A percentile compares a stretch with the other conserved stretches of the same genome.
phyloP scores from a whole-genome alignment of 129 eudicot genomes.

The carrot (Daucus carota) region DNA sequence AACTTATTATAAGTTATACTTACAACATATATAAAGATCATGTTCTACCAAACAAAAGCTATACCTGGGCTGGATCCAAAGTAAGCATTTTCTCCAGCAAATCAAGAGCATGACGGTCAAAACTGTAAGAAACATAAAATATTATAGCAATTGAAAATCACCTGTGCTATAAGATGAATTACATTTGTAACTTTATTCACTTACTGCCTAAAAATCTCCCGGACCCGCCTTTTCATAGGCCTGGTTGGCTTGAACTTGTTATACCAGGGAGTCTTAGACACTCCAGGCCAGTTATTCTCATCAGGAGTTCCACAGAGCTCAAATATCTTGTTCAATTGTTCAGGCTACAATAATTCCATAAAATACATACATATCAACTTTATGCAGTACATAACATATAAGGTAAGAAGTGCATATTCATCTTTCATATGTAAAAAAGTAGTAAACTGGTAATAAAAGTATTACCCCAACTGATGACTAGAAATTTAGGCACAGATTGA shows the following conservation, averaged over 20 bases:
- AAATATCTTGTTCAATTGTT: slow-evolving; percentile 77
- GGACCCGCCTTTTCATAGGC: slow-evolving; percentile 66
- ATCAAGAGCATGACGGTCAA: slow-evolving; percentile 87
- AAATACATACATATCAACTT: background rate
- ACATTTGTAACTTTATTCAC: slow-evolving; percentile 19
- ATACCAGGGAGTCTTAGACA: slow-evolving; percentile 84
- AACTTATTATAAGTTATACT: background rate
- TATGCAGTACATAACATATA: background rate
- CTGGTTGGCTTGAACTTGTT: slow-evolving; percentile 84
- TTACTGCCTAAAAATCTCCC: slow-evolving; percentile 82
- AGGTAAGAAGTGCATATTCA: background rate
- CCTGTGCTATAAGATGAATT: background rate
- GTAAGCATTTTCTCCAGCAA: slow-evolving; percentile 87
- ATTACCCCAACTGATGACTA: background rate
- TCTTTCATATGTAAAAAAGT: background rate
- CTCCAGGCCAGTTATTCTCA: slow-evolving; percentile 93
- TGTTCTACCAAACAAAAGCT: slow-evolving; percentile 5
- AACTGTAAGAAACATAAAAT: slow-evolving; percentile 32
- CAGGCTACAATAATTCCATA: slow-evolving; percentile 46
- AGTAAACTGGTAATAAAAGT: background rate
- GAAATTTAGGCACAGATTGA: background rate
- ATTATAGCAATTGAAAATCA: background rate
- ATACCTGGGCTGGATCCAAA: slow-evolving; percentile 94
- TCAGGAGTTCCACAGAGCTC: slow-evolving; percentile 97
- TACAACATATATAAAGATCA: background rate